These are phyloP conservation scores for Pseudocercospora fuligena DNA, from an alignment of 2,329 filamentous ascomycete species.

Conservation along the genomic window DNA sequence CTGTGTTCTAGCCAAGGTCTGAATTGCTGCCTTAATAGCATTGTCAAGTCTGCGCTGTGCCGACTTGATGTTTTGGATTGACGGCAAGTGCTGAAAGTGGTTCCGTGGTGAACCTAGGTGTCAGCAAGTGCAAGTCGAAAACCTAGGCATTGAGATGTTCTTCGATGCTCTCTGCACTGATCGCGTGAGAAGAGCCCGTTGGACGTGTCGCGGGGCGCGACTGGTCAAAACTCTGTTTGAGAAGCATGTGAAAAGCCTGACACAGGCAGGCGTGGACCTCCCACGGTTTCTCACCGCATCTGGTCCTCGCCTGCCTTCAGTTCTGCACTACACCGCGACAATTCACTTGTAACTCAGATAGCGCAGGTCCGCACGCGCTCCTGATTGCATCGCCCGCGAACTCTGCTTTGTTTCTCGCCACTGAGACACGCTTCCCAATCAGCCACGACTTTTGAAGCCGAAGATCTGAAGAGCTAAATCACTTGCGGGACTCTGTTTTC, in stretches of 20 bases:
- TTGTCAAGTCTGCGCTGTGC: background rate
- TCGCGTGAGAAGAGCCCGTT: background rate
- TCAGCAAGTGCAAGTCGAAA: background rate
- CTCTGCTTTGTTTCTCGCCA: background rate
- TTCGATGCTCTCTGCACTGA: background rate
- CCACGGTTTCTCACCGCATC: background rate
- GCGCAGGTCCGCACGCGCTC: background rate
- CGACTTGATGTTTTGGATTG: background rate
- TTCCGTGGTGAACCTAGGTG: background rate
- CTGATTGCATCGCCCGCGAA: background rate
- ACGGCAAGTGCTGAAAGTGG: background rate
- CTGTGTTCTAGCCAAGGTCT: background rate
- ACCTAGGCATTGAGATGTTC: background rate
- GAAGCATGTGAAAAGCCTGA: constrained; percentile 14
- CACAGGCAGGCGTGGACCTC: background rate
- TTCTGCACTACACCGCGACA: background rate
- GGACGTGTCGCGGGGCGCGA: constrained; percentile 11
- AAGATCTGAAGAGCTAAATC: background rate
- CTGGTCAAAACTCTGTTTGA: background rate
- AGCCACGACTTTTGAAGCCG: constrained; percentile 3
- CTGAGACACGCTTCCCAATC: background rate
- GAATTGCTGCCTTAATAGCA: constrained; percentile 2
- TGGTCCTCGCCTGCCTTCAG: background rate
- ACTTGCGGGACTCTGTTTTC: constrained; percentile 18
- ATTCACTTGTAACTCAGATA: no score